Evolutionary conservation across 139 green algal genomes (phyloP), one percentile per base, ranked within the genome.

Genomic region (Cymbomonas tetramitiformis): DNA sequence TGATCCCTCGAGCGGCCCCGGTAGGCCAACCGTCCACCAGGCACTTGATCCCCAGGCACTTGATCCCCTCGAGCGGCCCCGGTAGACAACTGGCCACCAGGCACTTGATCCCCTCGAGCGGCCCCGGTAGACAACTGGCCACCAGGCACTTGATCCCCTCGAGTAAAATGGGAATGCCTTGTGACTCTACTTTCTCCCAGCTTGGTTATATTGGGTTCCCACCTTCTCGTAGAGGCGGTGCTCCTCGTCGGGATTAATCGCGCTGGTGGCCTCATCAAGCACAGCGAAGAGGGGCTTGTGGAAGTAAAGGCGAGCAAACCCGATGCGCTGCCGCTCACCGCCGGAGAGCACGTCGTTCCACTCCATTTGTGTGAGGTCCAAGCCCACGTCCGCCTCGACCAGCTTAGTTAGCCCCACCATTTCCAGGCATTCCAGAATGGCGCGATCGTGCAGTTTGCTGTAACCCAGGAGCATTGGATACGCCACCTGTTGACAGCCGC

Each of bases 181-280:
- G n/a, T n/a, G n/a, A n/a, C n/a, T n/a, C n/a, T n/a, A n/a, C n/a
- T n/a, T n/a, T n/a, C n/a, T n/a, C n/a, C n/a, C n/a, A n/a, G n/a
- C n/a, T n/a, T n/a, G n/a, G n/a, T n/a, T n/a, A n/a, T n/a, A n/a
- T n/a, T 19, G 46, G 41, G 21, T 18, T 28, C 30, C 6, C 1
- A 63, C 29, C 3, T 15, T 28, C 33, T 56, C 46, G 34, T 65
- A 65, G 31, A 65, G 46, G 21, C 58, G 12, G 2, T 31, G n/a
- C 51, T 75, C 68, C 6, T 66, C 62, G 43, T 75, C 68, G 2
- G 68, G 63, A 32, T 61, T 72, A 25, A 75, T 62, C 10, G 62
- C 62, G 33, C 38, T 59, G 1, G 62, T 70, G 18, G 51, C 56
- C 47, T 70, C 62, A 39, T 70, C 62, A 7, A 70, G 26, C 30